A percentile compares a stretch with the other conserved stretches of the same genome.
phyloP scores from a whole-genome alignment of 306 rosid species.

The Quercus dentata region DNA sequence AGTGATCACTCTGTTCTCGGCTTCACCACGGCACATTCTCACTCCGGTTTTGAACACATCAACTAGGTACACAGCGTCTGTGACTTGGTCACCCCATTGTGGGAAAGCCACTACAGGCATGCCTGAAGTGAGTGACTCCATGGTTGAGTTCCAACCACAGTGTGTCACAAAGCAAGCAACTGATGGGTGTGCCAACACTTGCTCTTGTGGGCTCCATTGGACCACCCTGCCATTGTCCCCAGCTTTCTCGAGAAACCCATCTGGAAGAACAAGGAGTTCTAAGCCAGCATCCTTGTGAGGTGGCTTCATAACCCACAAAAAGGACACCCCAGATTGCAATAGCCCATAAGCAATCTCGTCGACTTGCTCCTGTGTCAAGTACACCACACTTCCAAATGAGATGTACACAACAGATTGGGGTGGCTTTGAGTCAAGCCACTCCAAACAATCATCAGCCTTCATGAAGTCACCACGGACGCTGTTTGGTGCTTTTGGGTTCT shows the following conservation, averaged over 20 bases:
- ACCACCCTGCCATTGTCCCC: constrained; percentile 51
- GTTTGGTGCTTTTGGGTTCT: constrained; percentile 15
- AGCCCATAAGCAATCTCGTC: constrained; percentile 67
- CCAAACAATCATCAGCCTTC: constrained; percentile 45
- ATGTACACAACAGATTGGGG: constrained; percentile 51
- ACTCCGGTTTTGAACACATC: constrained; percentile 42
- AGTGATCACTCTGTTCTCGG: constrained; percentile 19
- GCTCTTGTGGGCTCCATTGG: constrained; percentile 66
- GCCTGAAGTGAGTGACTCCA: constrained; percentile 54
- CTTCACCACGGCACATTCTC: constrained; percentile 35
- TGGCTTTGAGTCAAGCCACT: constrained; percentile 53
- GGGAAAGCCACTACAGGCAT: constrained; percentile 69
- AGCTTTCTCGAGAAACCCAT: constrained; percentile 40
- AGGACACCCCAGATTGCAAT: constrained; percentile 34
- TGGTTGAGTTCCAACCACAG: constrained; percentile 77
- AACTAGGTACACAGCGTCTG: constrained; percentile 60
- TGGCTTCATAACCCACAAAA: constrained; percentile 65
- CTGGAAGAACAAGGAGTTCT: constrained; percentile 30
- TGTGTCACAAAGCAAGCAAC: constrained; percentile 63
- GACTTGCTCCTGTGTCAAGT: constrained; percentile 46
- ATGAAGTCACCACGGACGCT: constrained; percentile 45
- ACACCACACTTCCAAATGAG: constrained; percentile 62
- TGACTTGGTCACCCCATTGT: constrained; percentile 81
- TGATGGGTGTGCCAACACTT: constrained; percentile 55
- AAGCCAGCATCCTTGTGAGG: background rate